Conservation (phyloP, 1,284 basidiomycete genomes). For the Cryptococcus floricola region DNA sequence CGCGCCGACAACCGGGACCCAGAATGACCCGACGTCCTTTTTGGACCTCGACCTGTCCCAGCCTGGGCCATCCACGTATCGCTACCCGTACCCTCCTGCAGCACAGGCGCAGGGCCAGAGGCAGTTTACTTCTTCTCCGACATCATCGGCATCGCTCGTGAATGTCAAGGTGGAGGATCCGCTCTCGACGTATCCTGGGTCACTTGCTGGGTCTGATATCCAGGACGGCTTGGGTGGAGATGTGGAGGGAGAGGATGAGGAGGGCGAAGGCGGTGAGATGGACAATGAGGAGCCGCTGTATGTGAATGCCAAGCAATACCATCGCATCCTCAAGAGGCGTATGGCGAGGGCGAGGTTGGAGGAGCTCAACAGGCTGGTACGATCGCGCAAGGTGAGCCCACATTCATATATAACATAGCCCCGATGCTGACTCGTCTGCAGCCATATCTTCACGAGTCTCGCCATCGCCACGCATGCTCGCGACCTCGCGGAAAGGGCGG, state of each 20-base stretch:
- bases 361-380: slow-evolving; percentile 83
- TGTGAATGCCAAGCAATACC: slow-evolving; percentile 97
- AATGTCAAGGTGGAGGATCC: neutral
- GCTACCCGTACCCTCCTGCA: neutral
- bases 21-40: slow-evolving; percentile 19
- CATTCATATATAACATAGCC: neutral
- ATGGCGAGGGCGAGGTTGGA: slow-evolving; percentile 82
- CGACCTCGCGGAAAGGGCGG: slow-evolving; percentile 94
- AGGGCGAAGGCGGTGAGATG: slow-evolving; percentile 25
- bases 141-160: neutral
- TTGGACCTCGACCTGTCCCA: slow-evolving; percentile 31
- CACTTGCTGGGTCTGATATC: slow-evolving; percentile 13
- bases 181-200: neutral
- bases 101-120: neutral
- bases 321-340: slow-evolving; percentile 88
- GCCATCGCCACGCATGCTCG: slow-evolving; percentile 96
- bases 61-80: slow-evolving; percentile 32
- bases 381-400: slow-evolving; percentile 73
- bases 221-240: slow-evolving; percentile 1
- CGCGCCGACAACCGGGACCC: slow-evolving; percentile 9
- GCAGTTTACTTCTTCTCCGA: neutral
- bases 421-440: slow-evolving; percentile 40
- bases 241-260: slow-evolving; percentile 13
- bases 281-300: slow-evolving; percentile 91
- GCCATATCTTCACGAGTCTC: slow-evolving; percentile 95